Percentiles rank a stretch among this genome's conserved stretches.
Conservation (phyloP, 2,329 filamentous ascomycete species). For the Scleromitrula shiraiana region DNA sequence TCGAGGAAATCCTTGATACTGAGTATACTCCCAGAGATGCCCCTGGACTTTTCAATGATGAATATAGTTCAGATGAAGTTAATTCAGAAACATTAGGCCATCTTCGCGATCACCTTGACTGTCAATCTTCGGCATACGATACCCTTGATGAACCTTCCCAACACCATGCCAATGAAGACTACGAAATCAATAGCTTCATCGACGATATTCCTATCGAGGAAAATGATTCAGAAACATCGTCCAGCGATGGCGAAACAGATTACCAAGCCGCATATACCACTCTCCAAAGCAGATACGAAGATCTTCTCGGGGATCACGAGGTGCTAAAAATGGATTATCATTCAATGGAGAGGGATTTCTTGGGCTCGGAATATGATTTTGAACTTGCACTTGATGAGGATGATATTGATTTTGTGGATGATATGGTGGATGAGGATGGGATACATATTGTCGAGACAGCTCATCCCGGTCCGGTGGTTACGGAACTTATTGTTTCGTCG, state of each 20-base stretch:
- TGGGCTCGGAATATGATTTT: slow-evolving; percentile 16
- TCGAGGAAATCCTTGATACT: slow-evolving; percentile 10
- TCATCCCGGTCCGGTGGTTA: slow-evolving; percentile 13
- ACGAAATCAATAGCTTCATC: slow-evolving; percentile 24
- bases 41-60: slow-evolving; percentile 9
- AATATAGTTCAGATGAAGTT: slow-evolving; percentile 11
- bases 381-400: no score
- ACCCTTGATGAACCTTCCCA: slow-evolving; percentile 18
- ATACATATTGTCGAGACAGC: slow-evolving; percentile 14
- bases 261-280: slow-evolving; percentile 14
- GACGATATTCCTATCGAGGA: slow-evolving; percentile 14
- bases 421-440: slow-evolving; percentile 11
- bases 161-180: slow-evolving; percentile 15
- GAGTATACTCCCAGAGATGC: slow-evolving; percentile 1
- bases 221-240: slow-evolving; percentile 9
- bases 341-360: slow-evolving; percentile 13
- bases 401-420: slow-evolving; percentile 7
- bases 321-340: slow-evolving; percentile 8
- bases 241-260: slow-evolving; percentile 15
- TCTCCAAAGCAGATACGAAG: background rate
- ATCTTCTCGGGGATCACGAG: background rate
- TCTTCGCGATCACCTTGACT: slow-evolving; percentile 20
- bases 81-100: background rate
- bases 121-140: slow-evolving; percentile 25
- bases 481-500: slow-evolving; percentile 17